Conservation (phyloP, 2,329 filamentous ascomycete genomes). For the Sarocladium brachiariae region DNA sequence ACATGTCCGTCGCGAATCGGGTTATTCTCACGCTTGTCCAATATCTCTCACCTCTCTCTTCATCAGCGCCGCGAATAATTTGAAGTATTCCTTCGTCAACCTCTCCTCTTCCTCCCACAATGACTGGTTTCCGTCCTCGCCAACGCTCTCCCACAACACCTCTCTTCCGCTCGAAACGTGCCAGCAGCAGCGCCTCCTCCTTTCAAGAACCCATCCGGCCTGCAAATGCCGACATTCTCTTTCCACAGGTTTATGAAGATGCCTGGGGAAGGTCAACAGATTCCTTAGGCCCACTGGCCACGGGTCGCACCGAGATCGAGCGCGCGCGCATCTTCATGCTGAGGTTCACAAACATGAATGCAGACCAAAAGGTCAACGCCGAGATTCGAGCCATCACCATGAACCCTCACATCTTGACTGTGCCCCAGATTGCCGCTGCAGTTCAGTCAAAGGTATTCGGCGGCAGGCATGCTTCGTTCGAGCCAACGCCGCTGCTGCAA, state of each 20-base stretch:
- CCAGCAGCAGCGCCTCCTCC: not conserved
- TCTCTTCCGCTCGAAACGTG: not conserved
- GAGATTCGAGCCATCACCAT: slow-evolving; percentile 23
- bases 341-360: slow-evolving; percentile 21
- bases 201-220: not conserved
- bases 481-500: slow-evolving; percentile 24
- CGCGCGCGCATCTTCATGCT: slow-evolving; percentile 23
- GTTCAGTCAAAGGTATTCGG: slow-evolving; percentile 22
- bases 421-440: slow-evolving; percentile 21
- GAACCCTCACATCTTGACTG: slow-evolving; percentile 18
- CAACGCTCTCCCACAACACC: not conserved
- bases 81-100: too few species aligned
- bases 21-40: too few species aligned
- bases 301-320: slow-evolving; percentile 13
- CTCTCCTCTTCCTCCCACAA: not conserved
- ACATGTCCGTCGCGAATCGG: too few species aligned
- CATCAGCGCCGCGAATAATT: not conserved
- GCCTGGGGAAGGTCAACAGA: slow-evolving; percentile 8
- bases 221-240: slow-evolving; percentile 3
- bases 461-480: slow-evolving; percentile 23
- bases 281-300: not conserved
- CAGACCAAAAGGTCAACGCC: slow-evolving; percentile 15
- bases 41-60: too few species aligned
- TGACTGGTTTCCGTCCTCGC: slow-evolving; percentile 4
- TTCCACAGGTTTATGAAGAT: slow-evolving; percentile 10